phyloP scores from a whole-genome alignment of 306 rosid species.

The Trichosanthes cucumerina region DNA sequence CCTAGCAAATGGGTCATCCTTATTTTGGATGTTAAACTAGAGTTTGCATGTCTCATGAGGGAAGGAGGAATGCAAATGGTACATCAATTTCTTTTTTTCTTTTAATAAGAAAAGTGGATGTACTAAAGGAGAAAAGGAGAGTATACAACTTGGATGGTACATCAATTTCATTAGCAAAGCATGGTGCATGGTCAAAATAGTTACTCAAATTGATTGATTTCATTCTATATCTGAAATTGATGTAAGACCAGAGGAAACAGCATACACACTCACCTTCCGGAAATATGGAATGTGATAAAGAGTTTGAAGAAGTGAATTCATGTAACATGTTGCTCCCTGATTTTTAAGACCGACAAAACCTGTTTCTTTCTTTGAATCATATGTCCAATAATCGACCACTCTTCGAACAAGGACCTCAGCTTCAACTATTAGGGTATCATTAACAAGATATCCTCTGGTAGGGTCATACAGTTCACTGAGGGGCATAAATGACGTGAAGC shows the following conservation, averaged over 20 bases:
- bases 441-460: slow-evolving; percentile 63
- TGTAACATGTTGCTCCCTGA: slow-evolving; percentile 92
- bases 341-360: slow-evolving; percentile 89
- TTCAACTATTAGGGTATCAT: slow-evolving; percentile 60
- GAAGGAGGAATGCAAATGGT: background rate
- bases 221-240: slow-evolving; percentile 13
- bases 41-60: background rate
- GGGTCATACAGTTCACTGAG: slow-evolving; percentile 81
- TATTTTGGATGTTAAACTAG: background rate
- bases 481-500: slow-evolving; percentile 88
- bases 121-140: background rate
- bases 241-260: background rate
- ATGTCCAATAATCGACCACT: slow-evolving; percentile 79
- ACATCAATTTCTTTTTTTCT: background rate
- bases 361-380: slow-evolving; percentile 84
- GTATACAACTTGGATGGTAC: background rate
- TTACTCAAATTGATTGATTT: background rate
- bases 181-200: background rate
- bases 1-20: too few relatives aligned
- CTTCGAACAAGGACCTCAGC: slow-evolving; percentile 81
- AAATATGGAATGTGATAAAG: slow-evolving; percentile 79
- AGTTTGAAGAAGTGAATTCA: slow-evolving; percentile 87
- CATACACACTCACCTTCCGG: slow-evolving; percentile 47
- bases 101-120: too few relatives aligned
- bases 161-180: background rate